A percentile compares a stretch with the other conserved stretches of the same genome.
Evolutionary conservation across 2,329 filamentous ascomycete genomes (phyloP).

Genomic region (Fusarium transvaalense): DNA sequence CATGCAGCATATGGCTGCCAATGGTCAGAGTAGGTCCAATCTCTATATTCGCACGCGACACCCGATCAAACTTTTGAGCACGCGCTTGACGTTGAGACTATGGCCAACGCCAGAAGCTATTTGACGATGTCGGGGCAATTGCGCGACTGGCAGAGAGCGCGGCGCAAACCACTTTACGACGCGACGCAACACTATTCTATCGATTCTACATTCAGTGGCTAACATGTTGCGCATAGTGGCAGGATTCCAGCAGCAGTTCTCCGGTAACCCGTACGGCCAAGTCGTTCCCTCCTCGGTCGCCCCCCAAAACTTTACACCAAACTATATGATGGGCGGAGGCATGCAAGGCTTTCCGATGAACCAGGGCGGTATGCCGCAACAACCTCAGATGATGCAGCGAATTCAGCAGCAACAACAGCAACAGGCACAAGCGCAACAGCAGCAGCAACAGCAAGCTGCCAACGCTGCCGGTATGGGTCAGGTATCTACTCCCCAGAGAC

Average conservation of each 20-base stretch:
- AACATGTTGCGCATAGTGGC: conserved; percentile 58
- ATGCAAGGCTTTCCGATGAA: conserved; percentile 70
- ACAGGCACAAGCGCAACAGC: conserved; percentile 52
- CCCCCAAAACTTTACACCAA: conserved; percentile 64
- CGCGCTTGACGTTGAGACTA: conserved; percentile 8
- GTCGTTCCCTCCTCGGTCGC: conserved; percentile 63
- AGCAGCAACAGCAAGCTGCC: conserved; percentile 52
- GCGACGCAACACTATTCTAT: conserved; percentile 3
- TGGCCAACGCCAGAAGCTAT: not conserved
- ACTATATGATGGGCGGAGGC: conserved; percentile 65
- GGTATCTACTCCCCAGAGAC: conserved; percentile 52
- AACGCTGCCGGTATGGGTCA: conserved; percentile 47
- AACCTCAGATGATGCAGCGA: conserved; percentile 52
- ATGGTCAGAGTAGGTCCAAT: conserved; percentile 68
- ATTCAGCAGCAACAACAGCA: conserved; percentile 45
- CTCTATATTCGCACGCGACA: conserved; percentile 45
- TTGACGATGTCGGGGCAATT: not conserved
- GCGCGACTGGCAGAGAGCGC: conserved; percentile 18
- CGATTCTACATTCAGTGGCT: conserved; percentile 24
- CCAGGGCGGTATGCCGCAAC: conserved; percentile 62
- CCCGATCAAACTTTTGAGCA: conserved; percentile 8
- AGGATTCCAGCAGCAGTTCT: conserved; percentile 70
- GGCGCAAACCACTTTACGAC: conserved; percentile 39
- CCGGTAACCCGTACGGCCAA: conserved; percentile 68
- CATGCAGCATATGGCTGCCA: conserved; percentile 70